These are phyloP conservation scores for Corylus avellana DNA, from an alignment of 306 rosid genomes.

Conservation along the genomic window DNA sequence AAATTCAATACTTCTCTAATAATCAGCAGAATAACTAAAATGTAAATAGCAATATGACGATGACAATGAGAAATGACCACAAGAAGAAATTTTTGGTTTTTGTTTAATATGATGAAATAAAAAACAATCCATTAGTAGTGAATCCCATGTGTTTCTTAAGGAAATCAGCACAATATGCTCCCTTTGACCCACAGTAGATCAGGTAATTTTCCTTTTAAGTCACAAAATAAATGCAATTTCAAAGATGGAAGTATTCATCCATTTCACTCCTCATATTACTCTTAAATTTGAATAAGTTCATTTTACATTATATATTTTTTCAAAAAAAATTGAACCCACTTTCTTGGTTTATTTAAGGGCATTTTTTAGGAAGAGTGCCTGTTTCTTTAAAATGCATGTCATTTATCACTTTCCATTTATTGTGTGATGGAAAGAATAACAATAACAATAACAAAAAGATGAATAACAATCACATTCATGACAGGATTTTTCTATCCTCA, in stretches of 20 bases:
- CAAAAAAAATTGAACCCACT: neutral
- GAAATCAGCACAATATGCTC: neutral
- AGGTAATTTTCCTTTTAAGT: neutral
- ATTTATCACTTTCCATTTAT: neutral
- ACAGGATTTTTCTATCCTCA: neutral
- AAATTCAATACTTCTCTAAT: conserved; percentile 38
- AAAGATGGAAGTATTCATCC: neutral
- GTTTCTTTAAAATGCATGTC: no score
- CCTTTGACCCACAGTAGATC: neutral
- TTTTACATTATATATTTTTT: no score
- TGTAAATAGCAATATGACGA: conserved; percentile 1
- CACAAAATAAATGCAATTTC: neutral
- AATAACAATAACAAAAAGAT: neutral
- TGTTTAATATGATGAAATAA: neutral
- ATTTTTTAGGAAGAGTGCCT: no score
- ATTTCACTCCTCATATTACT: neutral
- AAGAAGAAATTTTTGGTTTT: neutral
- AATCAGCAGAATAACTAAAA: conserved; percentile 17
- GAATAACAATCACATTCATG: neutral
- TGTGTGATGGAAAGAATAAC: neutral
- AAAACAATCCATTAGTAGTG: neutral
- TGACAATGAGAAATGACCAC: neutral
- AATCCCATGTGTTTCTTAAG: neutral
- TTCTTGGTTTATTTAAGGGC: neutral
- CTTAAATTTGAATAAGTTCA: neutral